These are phyloP conservation scores for Mycosphaerella arachidis DNA, from an alignment of 2,329 filamentous ascomycete species.

Conservation along the genomic window DNA sequence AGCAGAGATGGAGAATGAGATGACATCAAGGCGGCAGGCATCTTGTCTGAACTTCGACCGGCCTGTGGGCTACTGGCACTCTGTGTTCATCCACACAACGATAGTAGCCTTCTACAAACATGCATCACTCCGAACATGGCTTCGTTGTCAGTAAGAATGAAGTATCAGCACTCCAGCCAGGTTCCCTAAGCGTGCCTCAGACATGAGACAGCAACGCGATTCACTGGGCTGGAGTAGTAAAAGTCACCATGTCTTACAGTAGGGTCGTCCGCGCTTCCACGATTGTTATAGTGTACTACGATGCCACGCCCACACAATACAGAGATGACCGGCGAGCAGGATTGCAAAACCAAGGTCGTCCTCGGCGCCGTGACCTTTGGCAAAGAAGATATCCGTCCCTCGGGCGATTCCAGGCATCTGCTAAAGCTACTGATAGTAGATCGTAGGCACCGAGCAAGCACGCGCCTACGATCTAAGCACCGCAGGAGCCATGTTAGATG, in stretches of 20 bases:
- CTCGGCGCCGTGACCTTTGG: slow-evolving; percentile 3
- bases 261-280: neutral
- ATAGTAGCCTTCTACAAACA: too few species aligned
- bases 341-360: neutral
- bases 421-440: neutral
- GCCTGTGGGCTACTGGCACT: too few species aligned
- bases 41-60: too few species aligned
- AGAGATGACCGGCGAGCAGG: neutral
- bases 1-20: too few species aligned
- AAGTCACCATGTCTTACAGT: neutral
- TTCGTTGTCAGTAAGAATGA: too few species aligned
- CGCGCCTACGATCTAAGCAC: slow-evolving; percentile 22
- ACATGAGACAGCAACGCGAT: neutral
- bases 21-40: too few species aligned
- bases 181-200: too few species aligned
- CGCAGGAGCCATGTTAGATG: slow-evolving; percentile 2
- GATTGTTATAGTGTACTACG: neutral
- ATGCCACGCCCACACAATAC: neutral
- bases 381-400: neutral
- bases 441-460: slow-evolving; percentile 18
- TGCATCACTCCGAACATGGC: too few species aligned
- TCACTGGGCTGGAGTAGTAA: neutral
- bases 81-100: too few species aligned
- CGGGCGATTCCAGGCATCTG: neutral
- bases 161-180: too few species aligned